A percentile compares a stretch with the other conserved stretches of the same genome.
phyloP scores from a whole-genome alignment of 306 rosid species.

The Prunus mira region DNA sequence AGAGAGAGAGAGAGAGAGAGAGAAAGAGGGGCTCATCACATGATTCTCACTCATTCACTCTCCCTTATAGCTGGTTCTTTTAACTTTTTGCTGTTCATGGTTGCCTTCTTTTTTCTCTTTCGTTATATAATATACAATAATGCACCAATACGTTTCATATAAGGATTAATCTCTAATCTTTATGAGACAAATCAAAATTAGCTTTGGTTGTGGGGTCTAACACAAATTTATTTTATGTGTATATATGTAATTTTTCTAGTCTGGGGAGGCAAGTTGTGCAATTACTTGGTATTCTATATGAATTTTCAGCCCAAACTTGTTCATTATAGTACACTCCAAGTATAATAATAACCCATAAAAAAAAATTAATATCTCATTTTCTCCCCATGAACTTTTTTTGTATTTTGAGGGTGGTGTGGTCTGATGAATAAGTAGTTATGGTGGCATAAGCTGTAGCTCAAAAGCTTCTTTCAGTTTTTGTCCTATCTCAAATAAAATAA shows the following conservation, averaged over 20 bases:
- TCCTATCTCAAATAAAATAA: background rate
- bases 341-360: no score
- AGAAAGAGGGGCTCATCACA: conserved; percentile 42
- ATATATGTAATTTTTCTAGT: background rate
- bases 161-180: background rate
- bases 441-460: background rate
- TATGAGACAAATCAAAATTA: background rate
- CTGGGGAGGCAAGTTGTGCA: background rate
- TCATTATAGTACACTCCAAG: background rate
- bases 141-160: background rate
- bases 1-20: conserved; percentile 28
- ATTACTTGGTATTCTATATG: background rate
- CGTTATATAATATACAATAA: background rate
- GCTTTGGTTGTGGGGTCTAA: conserved; percentile 1
- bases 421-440: background rate
- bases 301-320: background rate
- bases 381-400: no score
- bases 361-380: background rate
- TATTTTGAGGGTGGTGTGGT: background rate
- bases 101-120: background rate
- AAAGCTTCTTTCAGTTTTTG: conserved; percentile 11
- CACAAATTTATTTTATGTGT: background rate
- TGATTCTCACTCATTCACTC: conserved; percentile 64
- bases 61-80: conserved; percentile 10
- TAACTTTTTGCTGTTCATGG: background rate